Base-by-base conservation (phyloP, 106 monocot species). In the Acorus gramineus region DNA sequence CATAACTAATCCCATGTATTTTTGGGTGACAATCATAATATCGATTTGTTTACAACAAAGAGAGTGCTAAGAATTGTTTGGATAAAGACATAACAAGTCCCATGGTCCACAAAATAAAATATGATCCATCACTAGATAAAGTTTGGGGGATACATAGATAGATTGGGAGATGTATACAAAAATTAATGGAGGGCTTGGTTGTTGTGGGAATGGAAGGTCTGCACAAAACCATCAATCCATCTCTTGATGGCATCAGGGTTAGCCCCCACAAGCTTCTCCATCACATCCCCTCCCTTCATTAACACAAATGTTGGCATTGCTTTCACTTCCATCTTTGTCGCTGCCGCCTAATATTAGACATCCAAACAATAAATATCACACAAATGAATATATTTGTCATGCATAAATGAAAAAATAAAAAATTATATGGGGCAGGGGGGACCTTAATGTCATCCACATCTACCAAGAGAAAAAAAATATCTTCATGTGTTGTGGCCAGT, bases 381-480 rank as follows among this genome's bases (percentile, higher is more conserved):
- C 13, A 14, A 12, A 13, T 13, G 8, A 14, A 10, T 58, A 5
- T 14, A 0, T n/a, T 5, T 5, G 2, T 13, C 13, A 8, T 58
- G 9, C 57, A n/a, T 5, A n/a, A 0, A 58, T 58, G 6, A 8
- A n/a, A 6, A 4, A 63, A 63, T 44, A 60, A n/a, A 49, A 53
- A 51, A 63, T 28, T 28, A 28, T 28, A 28, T 28, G 49, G 69
- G 11, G 50, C 7, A 60, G 8, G 42, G 42, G 2, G 5, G 73
- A 93, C 89, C 93, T 89, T 83, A 28, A 76, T 79, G 9, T 85
- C 89, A 75, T 93, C 93, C 8, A 93, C 93, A 79, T 93, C 93
- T 4, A 89, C 83, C 53, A 67, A 7, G 14, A 89, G 76, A 74
- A 89, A 93, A 50, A 79, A 63, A 28, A 86, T 50, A 45, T 86